Evolutionary conservation across 129 eudicot species (phyloP), one percentile per base, ranked within the genome.

Genomic region (Tagetes patula): DNA sequence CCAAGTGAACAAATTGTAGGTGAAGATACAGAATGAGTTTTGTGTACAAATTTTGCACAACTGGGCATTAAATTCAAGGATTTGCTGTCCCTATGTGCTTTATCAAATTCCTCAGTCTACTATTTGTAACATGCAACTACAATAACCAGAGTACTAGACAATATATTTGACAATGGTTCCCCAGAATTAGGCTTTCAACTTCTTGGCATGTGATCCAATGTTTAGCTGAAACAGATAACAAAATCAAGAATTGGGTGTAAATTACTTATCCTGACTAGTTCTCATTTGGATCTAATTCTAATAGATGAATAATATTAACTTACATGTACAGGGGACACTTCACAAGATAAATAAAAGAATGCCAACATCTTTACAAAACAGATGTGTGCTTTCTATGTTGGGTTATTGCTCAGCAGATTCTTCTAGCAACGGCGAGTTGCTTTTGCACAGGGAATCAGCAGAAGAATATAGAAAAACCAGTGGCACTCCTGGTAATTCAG

Each of bases 341-440:
- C 74, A 65, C 59, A 75, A 67, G 82, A 78, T 82, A 69, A 86
- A 84, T 77, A 73, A 72, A 84, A 87, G 79, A 73, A 84, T 95
- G 96, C 92, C 94, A 4, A 70, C 81, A 30, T 43, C 75, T 53
- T 86, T 95, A 47, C 91, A 86, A 56, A 94, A 90, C 67, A 85
- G 80, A 77, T 77, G 83, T 39, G 76, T 36, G 8, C 75, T 95
- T 37, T 76, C 90, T 71, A 63, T 85, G 72, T 77, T 95, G 56
- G 99, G 99, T 70, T 77, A 72, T 69, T 86, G 76, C 75, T 76
- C 82, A 37, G 66, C 77, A 55, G 81, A 80, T 70, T 65, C 66
- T 37, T 60, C 78, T 39, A 76, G 79, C 73, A 84, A 90, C 4
- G 83, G 87, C n/a, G 75, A 77, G 53, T 69, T 77, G 63, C 75